Conservation (phyloP, 306 rosid genomes). For the Oxytropis ochrocephala region DNA sequence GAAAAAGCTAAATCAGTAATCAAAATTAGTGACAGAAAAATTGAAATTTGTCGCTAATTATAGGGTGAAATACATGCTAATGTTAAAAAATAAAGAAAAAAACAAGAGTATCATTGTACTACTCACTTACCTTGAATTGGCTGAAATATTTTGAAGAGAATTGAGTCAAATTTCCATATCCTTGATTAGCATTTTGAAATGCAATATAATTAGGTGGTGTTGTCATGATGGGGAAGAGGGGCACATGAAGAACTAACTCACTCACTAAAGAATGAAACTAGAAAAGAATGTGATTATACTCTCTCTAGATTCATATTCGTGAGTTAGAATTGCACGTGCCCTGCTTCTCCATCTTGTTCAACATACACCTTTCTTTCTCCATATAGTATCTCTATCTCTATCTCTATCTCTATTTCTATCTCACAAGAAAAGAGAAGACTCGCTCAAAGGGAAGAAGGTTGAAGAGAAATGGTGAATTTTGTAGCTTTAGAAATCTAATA, state of each 20-base stretch:
- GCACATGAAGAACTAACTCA: constrained; percentile 97
- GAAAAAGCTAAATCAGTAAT: no score
- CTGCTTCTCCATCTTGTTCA: constrained; percentile 99
- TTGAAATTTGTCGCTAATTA: neutral
- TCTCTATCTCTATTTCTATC: constrained; percentile 3
- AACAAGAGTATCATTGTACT: neutral
- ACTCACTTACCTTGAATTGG: constrained; percentile 24
- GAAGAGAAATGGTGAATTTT: constrained; percentile 29
- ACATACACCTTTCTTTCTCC: constrained; percentile 44
- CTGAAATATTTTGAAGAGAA: no score
- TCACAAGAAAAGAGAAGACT: neutral
- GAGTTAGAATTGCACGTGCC: constrained; percentile 99
- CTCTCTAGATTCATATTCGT: neutral
- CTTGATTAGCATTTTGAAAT: constrained; percentile 22
- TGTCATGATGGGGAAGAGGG: constrained; percentile 98
- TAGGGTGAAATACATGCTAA: neutral
- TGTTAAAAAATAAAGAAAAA: neutral
- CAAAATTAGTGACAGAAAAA: no score
- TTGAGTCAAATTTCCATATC: no score
- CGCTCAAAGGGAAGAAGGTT: neutral
- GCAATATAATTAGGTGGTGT: constrained; percentile 49
- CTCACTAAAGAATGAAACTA: neutral
- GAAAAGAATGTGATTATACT: constrained; percentile 15
- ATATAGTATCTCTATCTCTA: neutral
- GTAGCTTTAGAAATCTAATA: constrained; percentile 33